Evolutionary conservation across 2,329 filamentous ascomycete genomes (phyloP), one percentile per base, ranked within the genome.

Genomic region (Exophiala mesophila): DNA sequence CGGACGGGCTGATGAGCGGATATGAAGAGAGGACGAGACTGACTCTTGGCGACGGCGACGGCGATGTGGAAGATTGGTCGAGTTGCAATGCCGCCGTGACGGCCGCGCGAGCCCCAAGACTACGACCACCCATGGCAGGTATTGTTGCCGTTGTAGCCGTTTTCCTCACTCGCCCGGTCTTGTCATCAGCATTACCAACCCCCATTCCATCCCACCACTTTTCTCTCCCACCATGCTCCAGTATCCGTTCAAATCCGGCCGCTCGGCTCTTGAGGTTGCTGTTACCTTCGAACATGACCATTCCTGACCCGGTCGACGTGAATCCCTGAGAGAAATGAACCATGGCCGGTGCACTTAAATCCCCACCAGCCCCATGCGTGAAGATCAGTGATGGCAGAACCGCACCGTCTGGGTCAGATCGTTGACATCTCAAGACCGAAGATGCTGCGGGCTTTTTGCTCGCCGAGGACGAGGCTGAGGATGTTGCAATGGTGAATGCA

Each of bases 341-440:
- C 36, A 50, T 45, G 6, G 52, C 52, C 0, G 53, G 40, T 3
- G 50, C 49, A 1, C 39, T 39, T 7, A 56, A 36, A 3, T 47
- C 52, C 18, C 53, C 53, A 10, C 53, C 53, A 2, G 53, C 52
- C 16, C 53, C 53, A 24, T 56, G 53, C 4, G 53, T 56, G 44
- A 56, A 56, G 19, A 56, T 39, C 17, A 55, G 33, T 18, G 12
- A 10, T 8, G 32, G 32, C 7, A 18, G 6, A 5, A 4, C 7
- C 6, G 9, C 15, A 4, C 10, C 15, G 7, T 6, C 7, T 32
- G 29, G 16, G 15, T 32, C 7, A 7, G 16, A 32, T 8, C 29
- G 23, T 26, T 26, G 23, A 12, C 23, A 26, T n/a, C n/a, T n/a
- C 7, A 7, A 12, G 6, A 26, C 23, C 6, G 23, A 6, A 12